These are phyloP conservation scores for Chrysosporium keratinophilum DNA, from an alignment of 2,329 filamentous ascomycete species.

Conservation along the genomic window DNA sequence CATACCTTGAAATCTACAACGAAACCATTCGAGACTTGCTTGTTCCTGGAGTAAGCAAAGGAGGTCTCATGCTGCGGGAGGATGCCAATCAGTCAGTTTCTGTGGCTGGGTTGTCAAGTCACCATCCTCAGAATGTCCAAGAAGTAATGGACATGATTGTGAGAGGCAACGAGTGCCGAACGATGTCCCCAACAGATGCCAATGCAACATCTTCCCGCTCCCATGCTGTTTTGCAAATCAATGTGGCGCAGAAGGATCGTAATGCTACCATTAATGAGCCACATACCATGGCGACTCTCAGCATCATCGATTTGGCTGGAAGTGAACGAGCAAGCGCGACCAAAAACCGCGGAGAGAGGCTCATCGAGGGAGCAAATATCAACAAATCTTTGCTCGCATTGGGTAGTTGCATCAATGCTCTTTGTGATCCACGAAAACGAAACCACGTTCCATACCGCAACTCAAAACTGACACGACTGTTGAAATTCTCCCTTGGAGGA, in stretches of 20 bases:
- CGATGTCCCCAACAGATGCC: constrained; percentile 91
- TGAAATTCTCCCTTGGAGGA: constrained; percentile 94
- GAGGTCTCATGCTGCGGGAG: constrained; percentile 81
- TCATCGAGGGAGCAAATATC: constrained; percentile 95
- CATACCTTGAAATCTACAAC: constrained; percentile 97
- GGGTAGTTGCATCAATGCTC: constrained; percentile 94
- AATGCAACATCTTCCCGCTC: constrained; percentile 96
- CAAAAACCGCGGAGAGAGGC: constrained; percentile 83
- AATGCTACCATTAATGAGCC: constrained; percentile 89
- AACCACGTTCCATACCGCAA: constrained; percentile 97
- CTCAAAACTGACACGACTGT: constrained; percentile 85
- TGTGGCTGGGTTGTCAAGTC: constrained; percentile 80
- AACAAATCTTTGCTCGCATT: constrained; percentile 94
- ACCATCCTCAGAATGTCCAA: constrained; percentile 80
- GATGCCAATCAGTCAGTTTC: constrained; percentile 89
- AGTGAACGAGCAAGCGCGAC: constrained; percentile 94
- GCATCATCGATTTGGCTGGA: constrained; percentile 93
- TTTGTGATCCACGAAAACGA: constrained; percentile 82
- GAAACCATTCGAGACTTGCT: constrained; percentile 94
- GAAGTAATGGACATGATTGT: constrained; percentile 99
- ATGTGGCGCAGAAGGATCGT: constrained; percentile 84
- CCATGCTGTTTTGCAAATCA: constrained; percentile 94
- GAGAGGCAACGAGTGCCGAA: constrained; percentile 83
- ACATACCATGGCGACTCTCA: constrained; percentile 94
- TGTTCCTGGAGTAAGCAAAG: constrained; percentile 71